Conservation (phyloP, 345 rosid genomes). For the Turnera subulata region DNA sequence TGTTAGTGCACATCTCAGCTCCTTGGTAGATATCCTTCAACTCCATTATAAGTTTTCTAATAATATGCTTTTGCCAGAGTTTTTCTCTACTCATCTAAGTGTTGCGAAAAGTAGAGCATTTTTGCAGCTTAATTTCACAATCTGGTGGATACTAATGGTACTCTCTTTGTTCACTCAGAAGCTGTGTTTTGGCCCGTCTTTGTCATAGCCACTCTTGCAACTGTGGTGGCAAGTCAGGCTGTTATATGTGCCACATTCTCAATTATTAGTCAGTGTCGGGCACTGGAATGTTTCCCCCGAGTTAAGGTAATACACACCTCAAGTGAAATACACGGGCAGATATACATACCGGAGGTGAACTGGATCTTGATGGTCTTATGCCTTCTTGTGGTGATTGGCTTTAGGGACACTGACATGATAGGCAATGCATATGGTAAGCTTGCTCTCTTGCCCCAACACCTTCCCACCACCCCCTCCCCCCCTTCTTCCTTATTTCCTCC, state of each 20-base stretch:
- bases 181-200: conserved; percentile 18
- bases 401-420: conserved; percentile 17
- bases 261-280: conserved; percentile 19
- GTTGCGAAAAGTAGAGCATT: neutral
- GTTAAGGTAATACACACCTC: conserved; percentile 24
- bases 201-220: conserved; percentile 14
- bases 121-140: neutral
- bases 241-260: conserved; percentile 21
- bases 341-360: conserved; percentile 27
- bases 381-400: conserved; percentile 18
- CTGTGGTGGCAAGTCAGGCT: conserved; percentile 28
- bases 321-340: conserved; percentile 16
- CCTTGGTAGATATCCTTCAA: too few relatives aligned
- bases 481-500: neutral
- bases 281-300: conserved; percentile 20
- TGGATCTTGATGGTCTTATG: conserved; percentile 24
- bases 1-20: too few relatives aligned
- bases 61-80: neutral
- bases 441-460: too few relatives aligned
- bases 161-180: neutral
- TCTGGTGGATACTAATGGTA: neutral
- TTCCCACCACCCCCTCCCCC: neutral
- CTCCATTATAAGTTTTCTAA: neutral
- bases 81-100: neutral
- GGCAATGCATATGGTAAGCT: conserved; percentile 22